These are phyloP conservation scores for Cutaneotrichosporon sp. DNA, from an alignment of 1,284 basidiomycete species.

Conservation along the genomic window DNA sequence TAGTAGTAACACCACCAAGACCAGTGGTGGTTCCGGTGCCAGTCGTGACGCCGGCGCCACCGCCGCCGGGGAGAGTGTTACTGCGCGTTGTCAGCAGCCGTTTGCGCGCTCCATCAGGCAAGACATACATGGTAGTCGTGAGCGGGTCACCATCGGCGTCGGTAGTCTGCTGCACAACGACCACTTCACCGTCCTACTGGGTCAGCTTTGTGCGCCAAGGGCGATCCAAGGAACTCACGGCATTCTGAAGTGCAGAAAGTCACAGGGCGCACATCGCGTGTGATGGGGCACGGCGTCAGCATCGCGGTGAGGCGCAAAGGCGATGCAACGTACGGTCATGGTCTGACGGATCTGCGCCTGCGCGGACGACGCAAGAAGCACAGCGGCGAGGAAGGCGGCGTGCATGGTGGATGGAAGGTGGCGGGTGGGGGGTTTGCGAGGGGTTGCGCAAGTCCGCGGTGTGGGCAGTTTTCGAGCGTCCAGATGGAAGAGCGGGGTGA, in stretches of 20 bases:
- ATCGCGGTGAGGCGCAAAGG: background rate
- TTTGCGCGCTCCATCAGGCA: background rate
- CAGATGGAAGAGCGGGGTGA: background rate
- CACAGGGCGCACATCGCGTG: background rate
- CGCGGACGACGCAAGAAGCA: constrained; percentile 12
- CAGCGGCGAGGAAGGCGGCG: constrained; percentile 9
- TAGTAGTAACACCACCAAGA: too few relatives aligned
- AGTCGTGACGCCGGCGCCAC: constrained; percentile 10
- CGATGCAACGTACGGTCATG: background rate
- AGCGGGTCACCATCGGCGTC: constrained; percentile 30
- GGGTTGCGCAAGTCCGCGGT: background rate
- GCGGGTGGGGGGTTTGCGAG: background rate
- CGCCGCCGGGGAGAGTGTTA: background rate
- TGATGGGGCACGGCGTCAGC: background rate
- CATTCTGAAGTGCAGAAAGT: background rate
- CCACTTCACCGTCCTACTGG: constrained; percentile 35
- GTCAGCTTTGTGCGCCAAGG: constrained; percentile 3
- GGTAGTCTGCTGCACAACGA: constrained; percentile 35
- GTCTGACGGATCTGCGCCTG: constrained; percentile 11
- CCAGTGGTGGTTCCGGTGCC: constrained; percentile 8
- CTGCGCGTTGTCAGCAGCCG: background rate
- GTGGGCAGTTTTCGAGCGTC: background rate
- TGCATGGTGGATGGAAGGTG: constrained; percentile 10
- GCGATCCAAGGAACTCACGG: background rate
- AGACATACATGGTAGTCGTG: constrained; percentile 33